Evolutionary conservation across 2,329 filamentous ascomycete species (phyloP), one percentile per base, ranked within the genome.

Genomic region (Juglanconis oblonga): DNA sequence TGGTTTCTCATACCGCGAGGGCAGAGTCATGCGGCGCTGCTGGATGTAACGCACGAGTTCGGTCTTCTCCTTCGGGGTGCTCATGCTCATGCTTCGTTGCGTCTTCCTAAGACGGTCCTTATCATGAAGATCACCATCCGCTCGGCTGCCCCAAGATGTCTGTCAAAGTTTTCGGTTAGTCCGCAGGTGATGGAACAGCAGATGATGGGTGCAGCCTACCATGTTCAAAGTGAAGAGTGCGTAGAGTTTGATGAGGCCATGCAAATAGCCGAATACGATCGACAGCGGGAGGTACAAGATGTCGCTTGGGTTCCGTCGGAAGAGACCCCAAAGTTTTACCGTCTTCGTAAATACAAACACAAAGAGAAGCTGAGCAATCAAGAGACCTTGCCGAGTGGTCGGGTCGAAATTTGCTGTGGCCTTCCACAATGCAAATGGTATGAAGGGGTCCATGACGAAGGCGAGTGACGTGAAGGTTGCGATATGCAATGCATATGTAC

Each of bases 71-170:
- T 74, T 73, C 47, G 81, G 80, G 14, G 76, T 75, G 45, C 76
- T 78, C 66, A 82, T 71, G 53, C 74, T 73, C 57, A 73, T 66
- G 4, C 75, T 72, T 35, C 71, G 76, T 66, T 71, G 71, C 14
- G 80, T 79, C 42, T 76, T 74, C 44, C 76, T 84, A 79, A 91
- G 86, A 70, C 89, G 87, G 67, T 86, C 81, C 64, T 83, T 83
- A 74, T 96, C 89, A 74, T 96, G 90, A 67, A 89, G 84, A 75
- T 97, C 93, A 71, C 92, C 93, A 68, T 95, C 93, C 68, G 92
- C 91, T 75, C 93, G 89, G 76, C 92, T 97, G 71, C 93, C 93
- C 93, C 93, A 97, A 55, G 92, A 94, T 49, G 93, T 97, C 93
- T 97, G 71, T n/a, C 11, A 53, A 40, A 35, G 50, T 3, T 38